Conservation (phyloP, 345 rosid species). For the Populus nigra region DNA sequence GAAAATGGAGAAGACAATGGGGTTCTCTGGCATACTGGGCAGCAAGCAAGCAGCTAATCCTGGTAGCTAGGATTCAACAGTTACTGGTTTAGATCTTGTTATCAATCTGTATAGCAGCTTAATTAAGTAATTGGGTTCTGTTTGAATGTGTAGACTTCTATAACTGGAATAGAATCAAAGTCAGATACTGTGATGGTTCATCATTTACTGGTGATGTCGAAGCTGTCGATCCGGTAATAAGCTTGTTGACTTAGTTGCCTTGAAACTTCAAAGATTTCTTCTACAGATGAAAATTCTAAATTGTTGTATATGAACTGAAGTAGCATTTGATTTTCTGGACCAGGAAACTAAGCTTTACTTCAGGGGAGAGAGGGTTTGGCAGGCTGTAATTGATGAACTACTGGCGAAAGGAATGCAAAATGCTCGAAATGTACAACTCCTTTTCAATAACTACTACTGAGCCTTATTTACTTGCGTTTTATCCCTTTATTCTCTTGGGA, state of each 20-base stretch:
- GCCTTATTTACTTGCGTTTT: not conserved
- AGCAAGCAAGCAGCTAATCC: conserved; percentile 62
- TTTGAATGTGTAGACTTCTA: conserved; percentile 53
- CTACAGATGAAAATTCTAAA: not conserved
- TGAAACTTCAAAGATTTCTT: not conserved
- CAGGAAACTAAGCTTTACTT: conserved; percentile 85
- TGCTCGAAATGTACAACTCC: conserved; percentile 61
- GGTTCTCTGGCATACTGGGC: conserved; percentile 86
- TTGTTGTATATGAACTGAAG: not conserved
- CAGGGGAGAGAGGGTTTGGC: conserved; percentile 88
- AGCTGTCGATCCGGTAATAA: conserved; percentile 69
- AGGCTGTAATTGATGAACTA: conserved; percentile 73
- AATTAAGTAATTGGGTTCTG: not conserved
- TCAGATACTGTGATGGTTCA: conserved; percentile 92
- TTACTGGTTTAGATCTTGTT: not conserved
- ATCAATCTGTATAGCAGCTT: not conserved
- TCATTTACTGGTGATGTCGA: conserved; percentile 89
- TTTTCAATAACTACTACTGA: not conserved
- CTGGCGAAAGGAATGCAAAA: conserved; percentile 77
- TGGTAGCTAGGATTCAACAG: conserved; percentile 36
- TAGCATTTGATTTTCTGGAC: conserved; percentile 18
- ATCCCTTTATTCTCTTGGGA: not conserved
- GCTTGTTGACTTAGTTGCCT: conserved; percentile 12
- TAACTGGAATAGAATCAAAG: conserved; percentile 85
- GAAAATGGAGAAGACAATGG: conserved; percentile 56